Conservation (phyloP, 176 grass and related monocot species). For the Bothriochloa decipiens region DNA sequence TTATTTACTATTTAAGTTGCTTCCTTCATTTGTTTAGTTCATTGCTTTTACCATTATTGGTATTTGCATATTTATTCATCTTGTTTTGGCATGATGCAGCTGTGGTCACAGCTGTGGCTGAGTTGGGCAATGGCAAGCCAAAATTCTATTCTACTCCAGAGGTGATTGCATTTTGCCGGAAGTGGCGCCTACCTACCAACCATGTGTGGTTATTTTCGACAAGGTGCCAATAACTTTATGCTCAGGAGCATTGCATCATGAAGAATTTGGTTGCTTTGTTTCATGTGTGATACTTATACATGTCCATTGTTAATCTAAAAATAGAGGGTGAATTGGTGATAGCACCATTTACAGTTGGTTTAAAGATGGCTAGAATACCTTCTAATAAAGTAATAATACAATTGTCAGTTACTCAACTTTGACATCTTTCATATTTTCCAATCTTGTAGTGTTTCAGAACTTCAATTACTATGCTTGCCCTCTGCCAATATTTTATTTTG, state of each 20-base stretch:
- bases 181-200: constrained; percentile 95
- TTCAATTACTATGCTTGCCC: constrained; percentile 11
- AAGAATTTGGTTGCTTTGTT: not conserved
- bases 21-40: constrained; percentile 13
- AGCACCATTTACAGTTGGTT: not conserved
- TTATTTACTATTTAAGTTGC: not conserved
- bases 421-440: constrained; percentile 12
- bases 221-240: constrained; percentile 57
- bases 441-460: not conserved
- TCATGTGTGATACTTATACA: constrained; percentile 15
- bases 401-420: not conserved
- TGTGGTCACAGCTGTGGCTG: constrained; percentile 85
- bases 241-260: not conserved
- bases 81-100: constrained; percentile 55
- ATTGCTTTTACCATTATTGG: constrained; percentile 2
- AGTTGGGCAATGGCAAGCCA: constrained; percentile 83
- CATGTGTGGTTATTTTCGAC: constrained; percentile 97
- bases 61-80: constrained; percentile 27
- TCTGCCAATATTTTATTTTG: not conserved
- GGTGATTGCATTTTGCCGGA: constrained; percentile 84
- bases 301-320: constrained; percentile 14
- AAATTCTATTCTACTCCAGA: constrained; percentile 95
- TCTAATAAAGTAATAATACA: constrained; percentile 1
- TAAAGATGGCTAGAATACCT: not conserved
- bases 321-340: constrained; percentile 6